Percentiles rank a stretch among this genome's conserved stretches.
Evolutionary conservation across 2,329 filamentous ascomycete genomes (phyloP).

Genomic region (Aotearoamyces nothofagi): DNA sequence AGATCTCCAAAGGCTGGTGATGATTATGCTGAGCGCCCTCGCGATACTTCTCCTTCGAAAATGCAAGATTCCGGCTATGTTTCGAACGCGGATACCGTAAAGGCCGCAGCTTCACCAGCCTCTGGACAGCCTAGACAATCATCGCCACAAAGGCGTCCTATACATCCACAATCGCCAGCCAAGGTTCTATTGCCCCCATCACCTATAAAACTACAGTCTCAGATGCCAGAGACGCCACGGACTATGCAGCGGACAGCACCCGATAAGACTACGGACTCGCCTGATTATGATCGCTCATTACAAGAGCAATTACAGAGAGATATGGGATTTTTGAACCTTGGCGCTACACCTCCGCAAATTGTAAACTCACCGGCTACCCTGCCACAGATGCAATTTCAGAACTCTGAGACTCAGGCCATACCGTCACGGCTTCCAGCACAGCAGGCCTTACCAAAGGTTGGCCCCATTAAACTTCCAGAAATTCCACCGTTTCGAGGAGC

Average conservation of each 20-base stretch:
- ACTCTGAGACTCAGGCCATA: conserved; percentile 9
- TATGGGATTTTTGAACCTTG: conserved; percentile 39
- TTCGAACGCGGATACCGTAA: conserved; percentile 34
- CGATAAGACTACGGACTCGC: conserved; percentile 31
- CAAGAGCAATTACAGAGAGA: conserved; percentile 50
- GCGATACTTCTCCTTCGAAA: conserved; percentile 37
- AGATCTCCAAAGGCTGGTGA: conserved; percentile 31
- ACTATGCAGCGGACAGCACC: conserved; percentile 30
- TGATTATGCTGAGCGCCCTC: conserved; percentile 35
- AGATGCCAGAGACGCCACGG: conserved; percentile 30
- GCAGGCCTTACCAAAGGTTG: conserved; percentile 19
- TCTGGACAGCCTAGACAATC: conserved; percentile 36
- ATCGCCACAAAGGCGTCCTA: conserved; percentile 44
- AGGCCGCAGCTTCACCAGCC: conserved; percentile 26
- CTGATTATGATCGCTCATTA: conserved; percentile 43
- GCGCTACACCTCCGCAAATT: conserved; percentile 5
- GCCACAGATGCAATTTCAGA: conserved; percentile 9
- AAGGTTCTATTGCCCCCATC: conserved; percentile 47
- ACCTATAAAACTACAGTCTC: conserved; percentile 29
- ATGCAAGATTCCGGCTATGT: conserved; percentile 22
- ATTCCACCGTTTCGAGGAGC: conserved; percentile 21
- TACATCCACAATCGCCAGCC: conserved; percentile 32
- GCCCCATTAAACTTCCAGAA: conserved; percentile 20
- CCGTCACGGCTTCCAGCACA: conserved; percentile 17
- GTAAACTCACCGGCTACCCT: conserved; percentile 12